Base-by-base conservation (phyloP, 495 filamentous ascomycete genomes). In the Xylaria flabelliformis region DNA sequence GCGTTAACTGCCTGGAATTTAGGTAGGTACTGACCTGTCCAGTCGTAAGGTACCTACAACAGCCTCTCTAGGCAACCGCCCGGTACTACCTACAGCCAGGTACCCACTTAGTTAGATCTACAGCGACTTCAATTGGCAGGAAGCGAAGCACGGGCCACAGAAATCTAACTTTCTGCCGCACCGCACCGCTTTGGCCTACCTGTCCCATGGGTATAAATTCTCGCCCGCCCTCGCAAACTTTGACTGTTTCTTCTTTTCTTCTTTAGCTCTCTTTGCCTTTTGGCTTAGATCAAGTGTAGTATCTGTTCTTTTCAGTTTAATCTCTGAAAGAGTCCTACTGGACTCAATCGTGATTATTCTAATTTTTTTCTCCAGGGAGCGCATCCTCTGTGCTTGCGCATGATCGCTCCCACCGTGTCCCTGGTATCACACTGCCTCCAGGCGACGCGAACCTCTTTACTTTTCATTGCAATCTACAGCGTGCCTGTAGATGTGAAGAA, bases 221-320 rank as follows among this genome's bases (percentile, higher is more conserved):
- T 10, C 24, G 42, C 56, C 48, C 68, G 64, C 70, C 72, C 64
- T 73, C 73, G 53, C 46, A 3, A 0, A 51, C 75, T 78, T 73
- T 19, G 64, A 64, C 17, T 2, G 68, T 67, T 74, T 76, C 77
- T 55, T 76, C 74, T 53, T 83, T 83, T 80, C 73, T 74, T 83
- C 81, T 75, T 80, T 72, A 83, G 80, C 82, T 84, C 81, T 83
- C 82, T 83, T 85, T 85, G 88, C 89, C 90, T 90, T 89, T 90
- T 91, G 90, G 90, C 90, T 92, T 91, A 96, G 93, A 95, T 96
- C 93, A 95, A 95, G 93, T 96, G 93, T 96, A 95, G 93, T 96
- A 97, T 96, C 93, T 97, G 93, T 97, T 97, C 93, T 97, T 95
- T 94, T 94, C 91, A 95, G 92, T 95, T 94, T 95, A 94, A 95